phyloP scores from a whole-genome alignment of 78 protist genomes.

The Pirum gemmata region DNA sequence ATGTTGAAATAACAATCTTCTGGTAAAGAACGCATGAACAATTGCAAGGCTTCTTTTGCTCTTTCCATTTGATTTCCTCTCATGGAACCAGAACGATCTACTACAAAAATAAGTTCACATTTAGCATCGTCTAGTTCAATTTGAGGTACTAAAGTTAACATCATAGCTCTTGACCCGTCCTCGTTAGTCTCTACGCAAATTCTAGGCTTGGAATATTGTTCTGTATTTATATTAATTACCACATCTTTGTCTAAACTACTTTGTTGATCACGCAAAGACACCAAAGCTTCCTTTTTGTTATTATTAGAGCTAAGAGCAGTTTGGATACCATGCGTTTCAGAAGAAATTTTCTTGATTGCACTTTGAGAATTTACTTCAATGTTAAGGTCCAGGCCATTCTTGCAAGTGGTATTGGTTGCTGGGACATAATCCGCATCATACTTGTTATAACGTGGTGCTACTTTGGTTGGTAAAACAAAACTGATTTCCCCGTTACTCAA shows the following conservation, averaged over 20 bases:
- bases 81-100: constrained; percentile 66
- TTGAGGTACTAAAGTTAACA: constrained; percentile 48
- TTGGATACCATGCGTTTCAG: constrained; percentile 15
- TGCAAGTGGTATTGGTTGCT: not conserved
- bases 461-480: constrained; percentile 64
- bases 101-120: constrained; percentile 52
- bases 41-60: constrained; percentile 45
- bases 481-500: constrained; percentile 54
- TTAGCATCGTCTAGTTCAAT: constrained; percentile 1
- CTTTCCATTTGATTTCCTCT: constrained; percentile 31
- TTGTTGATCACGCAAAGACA: not conserved
- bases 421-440: constrained; percentile 27
- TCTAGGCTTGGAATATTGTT: constrained; percentile 52
- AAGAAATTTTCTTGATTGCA: constrained; percentile 2
- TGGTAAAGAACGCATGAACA: constrained; percentile 59
- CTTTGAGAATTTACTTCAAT: constrained; percentile 41
- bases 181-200: constrained; percentile 63
- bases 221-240: constrained; percentile 43
- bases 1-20: constrained; percentile 53
- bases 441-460: constrained; percentile 61
- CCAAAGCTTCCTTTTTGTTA: constrained; percentile 43
- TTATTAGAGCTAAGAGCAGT: constrained; percentile 16
- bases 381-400: not conserved
- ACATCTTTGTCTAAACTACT: constrained; percentile 52
- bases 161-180: not conserved